Conservation (phyloP, 352 stramenopile genomes). For the Phytophthora lateralis region DNA sequence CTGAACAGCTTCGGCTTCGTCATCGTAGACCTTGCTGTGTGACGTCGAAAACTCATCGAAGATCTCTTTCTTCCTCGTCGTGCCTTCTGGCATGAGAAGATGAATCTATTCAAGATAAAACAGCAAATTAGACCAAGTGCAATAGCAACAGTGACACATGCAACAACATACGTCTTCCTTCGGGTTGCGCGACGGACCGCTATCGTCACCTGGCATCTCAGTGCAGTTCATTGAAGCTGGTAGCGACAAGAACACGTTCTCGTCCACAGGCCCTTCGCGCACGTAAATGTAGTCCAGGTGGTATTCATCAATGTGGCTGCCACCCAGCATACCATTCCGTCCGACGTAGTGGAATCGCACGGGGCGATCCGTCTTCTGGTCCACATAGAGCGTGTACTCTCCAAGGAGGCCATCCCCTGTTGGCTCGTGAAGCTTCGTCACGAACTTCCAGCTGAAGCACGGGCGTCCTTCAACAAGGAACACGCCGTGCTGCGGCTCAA, state of each 20-base stretch:
- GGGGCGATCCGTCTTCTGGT: slow-evolving; percentile 70
- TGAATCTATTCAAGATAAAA: slow-evolving; percentile 58
- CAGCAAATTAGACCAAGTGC: background rate
- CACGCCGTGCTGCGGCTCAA: slow-evolving; percentile 86
- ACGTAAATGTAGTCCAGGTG: slow-evolving; percentile 91
- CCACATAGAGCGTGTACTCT: slow-evolving; percentile 89
- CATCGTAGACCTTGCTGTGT: slow-evolving; percentile 67
- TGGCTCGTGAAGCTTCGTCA: slow-evolving; percentile 56
- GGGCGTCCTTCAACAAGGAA: slow-evolving; percentile 69
- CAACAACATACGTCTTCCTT: slow-evolving; percentile 64
- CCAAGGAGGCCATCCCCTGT: slow-evolving; percentile 72
- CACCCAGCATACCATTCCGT: slow-evolving; percentile 84
- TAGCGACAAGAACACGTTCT: slow-evolving; percentile 71
- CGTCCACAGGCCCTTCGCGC: slow-evolving; percentile 64
- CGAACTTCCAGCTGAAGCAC: slow-evolving; percentile 87
- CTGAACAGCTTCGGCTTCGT: slow-evolving; percentile 49
- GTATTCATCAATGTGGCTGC: slow-evolving; percentile 92
- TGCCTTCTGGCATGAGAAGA: slow-evolving; percentile 80
- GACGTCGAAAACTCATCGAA: slow-evolving; percentile 72
- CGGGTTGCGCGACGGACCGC: slow-evolving; percentile 54
- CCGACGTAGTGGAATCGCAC: slow-evolving; percentile 89
- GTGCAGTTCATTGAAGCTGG: slow-evolving; percentile 87
- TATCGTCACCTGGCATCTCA: slow-evolving; percentile 52
- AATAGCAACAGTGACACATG: slow-evolving; percentile 6
- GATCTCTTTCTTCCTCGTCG: slow-evolving; percentile 51